These are phyloP conservation scores for Tylopilus cervinicoccineus DNA, from an alignment of 768 basidiomycete genomes.

Conservation along the genomic window DNA sequence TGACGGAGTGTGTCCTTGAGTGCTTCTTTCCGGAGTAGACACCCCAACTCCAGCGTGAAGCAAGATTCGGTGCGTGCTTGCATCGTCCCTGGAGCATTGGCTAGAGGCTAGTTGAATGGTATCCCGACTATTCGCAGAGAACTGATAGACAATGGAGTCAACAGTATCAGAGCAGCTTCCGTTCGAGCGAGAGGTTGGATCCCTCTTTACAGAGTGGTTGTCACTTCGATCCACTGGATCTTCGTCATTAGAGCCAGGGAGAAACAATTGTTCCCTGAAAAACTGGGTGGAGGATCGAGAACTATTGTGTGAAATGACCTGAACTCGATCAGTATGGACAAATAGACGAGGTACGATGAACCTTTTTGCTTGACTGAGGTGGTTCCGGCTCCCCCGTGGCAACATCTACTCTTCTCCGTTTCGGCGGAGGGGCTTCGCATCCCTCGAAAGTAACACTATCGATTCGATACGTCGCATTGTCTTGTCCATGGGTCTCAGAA, in stretches of 20 bases:
- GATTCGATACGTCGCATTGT: conserved; percentile 29
- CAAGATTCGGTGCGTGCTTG: background rate
- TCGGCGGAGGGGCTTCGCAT: conserved; percentile 10
- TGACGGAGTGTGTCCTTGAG: background rate
- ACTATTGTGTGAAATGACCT: conserved; percentile 1
- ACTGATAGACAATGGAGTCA: conserved; percentile 2
- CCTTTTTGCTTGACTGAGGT: conserved; percentile 9
- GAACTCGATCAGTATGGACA: conserved; percentile 8
- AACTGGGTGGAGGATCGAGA: background rate
- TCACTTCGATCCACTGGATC: conserved; percentile 1
- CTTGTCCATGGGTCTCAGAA: conserved; percentile 31
- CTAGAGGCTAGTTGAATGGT: conserved; percentile 2
- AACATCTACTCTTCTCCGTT: conserved; percentile 14
- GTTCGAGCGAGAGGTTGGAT: conserved; percentile 17
- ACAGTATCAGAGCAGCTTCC: conserved; percentile 30
- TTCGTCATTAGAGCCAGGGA: conserved; percentile 11
- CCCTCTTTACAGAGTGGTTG: background rate
- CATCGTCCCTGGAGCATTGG: conserved; percentile 8
- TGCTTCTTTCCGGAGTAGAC: background rate
- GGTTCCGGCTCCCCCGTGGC: background rate
- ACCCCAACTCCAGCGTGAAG: background rate
- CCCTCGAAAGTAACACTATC: conserved; percentile 36
- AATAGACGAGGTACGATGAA: conserved; percentile 4
- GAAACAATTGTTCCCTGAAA: conserved; percentile 17
- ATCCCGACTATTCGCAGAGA: conserved; percentile 1